Conservation (phyloP, 371 early-diverging fungal species). For the Racocetra persica region DNA sequence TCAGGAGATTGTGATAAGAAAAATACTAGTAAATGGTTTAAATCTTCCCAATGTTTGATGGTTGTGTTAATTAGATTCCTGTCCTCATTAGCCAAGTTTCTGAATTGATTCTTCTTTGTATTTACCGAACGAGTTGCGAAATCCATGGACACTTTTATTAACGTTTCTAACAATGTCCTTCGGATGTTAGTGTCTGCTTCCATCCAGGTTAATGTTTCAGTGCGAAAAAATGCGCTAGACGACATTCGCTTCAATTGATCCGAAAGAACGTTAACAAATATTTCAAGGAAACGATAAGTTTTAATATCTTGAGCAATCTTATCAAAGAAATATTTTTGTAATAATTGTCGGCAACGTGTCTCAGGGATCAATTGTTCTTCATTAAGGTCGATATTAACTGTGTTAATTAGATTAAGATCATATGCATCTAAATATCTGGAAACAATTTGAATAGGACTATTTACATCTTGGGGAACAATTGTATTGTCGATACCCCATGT, state of each 20-base stretch:
- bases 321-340: conserved; percentile 19
- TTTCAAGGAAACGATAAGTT: conserved; percentile 33
- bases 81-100: not conserved
- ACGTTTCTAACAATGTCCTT: not conserved
- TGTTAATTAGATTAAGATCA: not conserved
- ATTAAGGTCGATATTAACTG: not conserved
- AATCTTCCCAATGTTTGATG: conserved; percentile 20
- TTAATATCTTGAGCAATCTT: not conserved
- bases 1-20: conserved; percentile 16
- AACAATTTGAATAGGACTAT: conserved; percentile 25
- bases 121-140: conserved; percentile 22
- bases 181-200: not conserved
- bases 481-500: conserved; percentile 25
- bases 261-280: conserved; percentile 35
- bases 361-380: not conserved
- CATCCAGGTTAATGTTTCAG: conserved; percentile 11
- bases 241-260: conserved; percentile 27
- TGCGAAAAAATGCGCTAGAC: conserved; percentile 4
- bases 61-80: not conserved
- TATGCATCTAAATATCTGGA: conserved; percentile 7
- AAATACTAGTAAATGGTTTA: conserved; percentile 4
- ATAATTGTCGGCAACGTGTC: not conserved
- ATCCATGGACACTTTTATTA: conserved; percentile 32
- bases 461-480: conserved; percentile 12
- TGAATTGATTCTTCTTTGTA: not conserved